Percentiles rank a stretch among this genome's conserved stretches.
Evolutionary conservation across 139 green algal species (phyloP).

Genomic region (Volvox reticuliferus): DNA sequence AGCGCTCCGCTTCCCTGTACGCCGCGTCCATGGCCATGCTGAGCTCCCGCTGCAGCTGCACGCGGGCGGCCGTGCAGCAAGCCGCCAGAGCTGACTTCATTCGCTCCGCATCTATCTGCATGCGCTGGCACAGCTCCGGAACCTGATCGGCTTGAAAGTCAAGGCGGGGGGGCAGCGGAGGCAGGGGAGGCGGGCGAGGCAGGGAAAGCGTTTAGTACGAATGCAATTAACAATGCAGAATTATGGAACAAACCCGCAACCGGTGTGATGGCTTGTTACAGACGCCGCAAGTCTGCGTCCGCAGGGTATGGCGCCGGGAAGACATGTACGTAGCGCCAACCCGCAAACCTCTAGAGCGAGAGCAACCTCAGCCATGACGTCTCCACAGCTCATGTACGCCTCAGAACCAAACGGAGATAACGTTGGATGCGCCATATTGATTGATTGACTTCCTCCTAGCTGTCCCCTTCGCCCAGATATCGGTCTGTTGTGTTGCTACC

Average conservation of each 20-base stretch:
- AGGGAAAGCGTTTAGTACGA: too few species aligned
- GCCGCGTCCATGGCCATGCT: slow-evolving; percentile 25
- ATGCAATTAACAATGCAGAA: not conserved
- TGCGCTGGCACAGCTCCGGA: slow-evolving; percentile 18
- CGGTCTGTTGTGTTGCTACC: too few species aligned
- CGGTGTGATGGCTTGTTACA: not conserved
- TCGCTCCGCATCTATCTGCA: slow-evolving; percentile 15
- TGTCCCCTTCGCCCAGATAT: too few species aligned
- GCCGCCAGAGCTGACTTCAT: not conserved
- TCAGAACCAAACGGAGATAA: too few species aligned
- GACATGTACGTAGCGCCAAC: too few species aligned
- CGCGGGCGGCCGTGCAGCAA: not conserved
- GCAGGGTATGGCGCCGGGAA: not conserved
- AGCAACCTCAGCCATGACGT: too few species aligned
- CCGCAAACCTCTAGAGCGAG: too few species aligned
- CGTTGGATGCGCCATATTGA: too few species aligned
- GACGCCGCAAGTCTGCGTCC: not conserved
- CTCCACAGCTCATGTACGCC: too few species aligned
- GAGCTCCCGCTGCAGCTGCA: not conserved
- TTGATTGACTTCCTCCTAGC: too few species aligned
- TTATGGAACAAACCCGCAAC: not conserved
- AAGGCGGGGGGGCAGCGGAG: not conserved
- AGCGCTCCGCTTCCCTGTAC: slow-evolving; percentile 44
- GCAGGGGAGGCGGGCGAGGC: not conserved
- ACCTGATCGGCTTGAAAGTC: not conserved